Base-by-base conservation (phyloP, 768 basidiomycete genomes). In the Phlegmacium glaucopus region DNA sequence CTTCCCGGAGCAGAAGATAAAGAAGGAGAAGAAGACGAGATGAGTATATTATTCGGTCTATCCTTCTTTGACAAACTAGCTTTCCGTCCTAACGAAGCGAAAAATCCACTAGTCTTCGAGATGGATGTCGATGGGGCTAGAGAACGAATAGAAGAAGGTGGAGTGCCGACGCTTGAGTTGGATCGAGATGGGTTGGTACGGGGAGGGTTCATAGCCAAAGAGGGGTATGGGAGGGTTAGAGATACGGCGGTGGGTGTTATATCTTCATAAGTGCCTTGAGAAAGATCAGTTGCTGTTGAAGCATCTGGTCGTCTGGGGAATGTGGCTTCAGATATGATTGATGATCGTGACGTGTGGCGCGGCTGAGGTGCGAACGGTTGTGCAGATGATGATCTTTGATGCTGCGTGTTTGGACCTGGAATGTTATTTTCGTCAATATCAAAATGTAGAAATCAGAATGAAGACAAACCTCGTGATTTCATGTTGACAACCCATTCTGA, bases 281-380 rank as follows among this genome's bases (percentile, higher is more conserved):
- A 73, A 10, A 92, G 74, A 62, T 92, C 90, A 3, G 89, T 90
- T 6, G 90, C 90, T 18, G 74, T 72, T 47, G 79, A 82, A 9
- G 90, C 87, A 56, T 92, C 90, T n/a, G 82, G 72, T 25, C 90
- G 82, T 22, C 78, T 77, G 12, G 90, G 88, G 64, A 92, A 92
- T 0, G 89, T 89, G 36, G 76, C 78, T 53, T 88, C 86, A 4
- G 89, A 88, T 12, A 80, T 78, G 54, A 82, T 78, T 9, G 90
- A 91, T 1, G 79, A 78, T 37, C 79, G 73, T 13, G 90, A 90
- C 2, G 81, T 74, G 50, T 88, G 83, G 43, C 89, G 77, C 25
- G 78, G 74, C 49, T 83, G 79, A 9, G 78, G 71, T 9, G 65
- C 71, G 45, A 76, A 77, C 44, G 70, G 67, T 45, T 65, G 62